A percentile compares a stretch with the other conserved stretches of the same genome.
Conservation (phyloP, 164 flowering plant genomes). For the Buxus sempervirens region DNA sequence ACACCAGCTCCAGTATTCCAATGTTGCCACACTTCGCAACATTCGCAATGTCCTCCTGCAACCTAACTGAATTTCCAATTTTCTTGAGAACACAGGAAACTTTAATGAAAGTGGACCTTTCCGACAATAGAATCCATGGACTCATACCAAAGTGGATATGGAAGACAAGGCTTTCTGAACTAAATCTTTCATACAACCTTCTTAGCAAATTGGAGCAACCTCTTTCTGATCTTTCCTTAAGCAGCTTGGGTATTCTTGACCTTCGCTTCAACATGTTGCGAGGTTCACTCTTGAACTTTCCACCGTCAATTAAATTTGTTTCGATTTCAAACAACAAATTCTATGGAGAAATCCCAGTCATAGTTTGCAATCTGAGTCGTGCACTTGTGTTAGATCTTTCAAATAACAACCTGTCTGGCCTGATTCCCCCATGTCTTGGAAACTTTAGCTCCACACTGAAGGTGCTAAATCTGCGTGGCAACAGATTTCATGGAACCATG, state of each 20-base stretch:
- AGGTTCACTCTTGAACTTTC: too few species aligned
- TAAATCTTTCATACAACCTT: not conserved
- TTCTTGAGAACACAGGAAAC: not conserved
- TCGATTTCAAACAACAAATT: not conserved
- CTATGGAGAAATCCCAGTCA: slow-evolving; percentile 2
- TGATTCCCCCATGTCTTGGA: too few species aligned
- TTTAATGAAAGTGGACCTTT: not conserved
- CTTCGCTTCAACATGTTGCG: not conserved
- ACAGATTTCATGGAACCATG: not conserved
- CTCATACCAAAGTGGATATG: slow-evolving; percentile 19
- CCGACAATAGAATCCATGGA: slow-evolving; percentile 19
- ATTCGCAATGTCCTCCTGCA: not conserved
- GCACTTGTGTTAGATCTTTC: too few species aligned
- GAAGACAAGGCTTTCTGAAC: not conserved
- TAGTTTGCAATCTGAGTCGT: not conserved
- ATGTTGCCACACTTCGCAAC: not conserved
- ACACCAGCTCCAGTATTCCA: not conserved
- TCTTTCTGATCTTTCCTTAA: not conserved
- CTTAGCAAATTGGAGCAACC: slow-evolving; percentile 9
- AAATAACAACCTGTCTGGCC: too few species aligned
- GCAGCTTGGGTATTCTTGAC: not conserved
- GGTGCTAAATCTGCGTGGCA: not conserved
- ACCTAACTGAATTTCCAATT: not conserved
- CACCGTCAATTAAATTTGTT: too few species aligned
- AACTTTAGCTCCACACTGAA: too few species aligned